phyloP scores from a whole-genome alignment of 75 land plant species.

The Pinus taeda region DNA sequence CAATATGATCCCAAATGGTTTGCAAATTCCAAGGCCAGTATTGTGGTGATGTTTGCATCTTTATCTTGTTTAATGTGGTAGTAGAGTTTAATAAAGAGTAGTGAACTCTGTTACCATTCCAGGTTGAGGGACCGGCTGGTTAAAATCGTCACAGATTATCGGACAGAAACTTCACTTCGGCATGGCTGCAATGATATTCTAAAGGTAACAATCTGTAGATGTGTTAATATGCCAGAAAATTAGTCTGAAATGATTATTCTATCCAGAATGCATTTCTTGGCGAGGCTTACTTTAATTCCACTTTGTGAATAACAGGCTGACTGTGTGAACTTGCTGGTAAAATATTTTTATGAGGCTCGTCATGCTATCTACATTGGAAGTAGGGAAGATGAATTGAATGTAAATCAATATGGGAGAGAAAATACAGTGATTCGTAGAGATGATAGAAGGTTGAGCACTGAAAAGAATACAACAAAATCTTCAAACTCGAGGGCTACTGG shows the following conservation, averaged over 20 bases:
- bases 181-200: constrained; percentile 96
- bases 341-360: constrained; percentile 81
- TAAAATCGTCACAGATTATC: constrained; percentile 92
- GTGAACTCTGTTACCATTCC: constrained; percentile 8
- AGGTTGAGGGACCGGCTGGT: constrained; percentile 94
- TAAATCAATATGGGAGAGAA: constrained; percentile 23
- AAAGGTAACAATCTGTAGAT: constrained; percentile 57
- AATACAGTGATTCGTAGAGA: constrained; percentile 12
- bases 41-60: background rate
- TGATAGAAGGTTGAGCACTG: constrained; percentile 5
- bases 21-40: constrained; percentile 83
- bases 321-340: constrained; percentile 80
- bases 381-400: constrained; percentile 45
- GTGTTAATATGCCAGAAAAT: background rate
- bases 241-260: background rate
- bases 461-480: constrained; percentile 40
- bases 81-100: background rate
- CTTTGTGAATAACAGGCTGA: constrained; percentile 60
- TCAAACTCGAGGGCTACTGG: constrained; percentile 71
- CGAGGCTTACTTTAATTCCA: background rate
- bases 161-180: constrained; percentile 96
- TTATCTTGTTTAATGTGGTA: background rate
- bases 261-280: background rate
- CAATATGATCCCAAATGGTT: constrained; percentile 78
- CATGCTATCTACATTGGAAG: constrained; percentile 79